Base-by-base conservation (phyloP, 2,329 filamentous ascomycete genomes). In the Celoporthe dispersa region DNA sequence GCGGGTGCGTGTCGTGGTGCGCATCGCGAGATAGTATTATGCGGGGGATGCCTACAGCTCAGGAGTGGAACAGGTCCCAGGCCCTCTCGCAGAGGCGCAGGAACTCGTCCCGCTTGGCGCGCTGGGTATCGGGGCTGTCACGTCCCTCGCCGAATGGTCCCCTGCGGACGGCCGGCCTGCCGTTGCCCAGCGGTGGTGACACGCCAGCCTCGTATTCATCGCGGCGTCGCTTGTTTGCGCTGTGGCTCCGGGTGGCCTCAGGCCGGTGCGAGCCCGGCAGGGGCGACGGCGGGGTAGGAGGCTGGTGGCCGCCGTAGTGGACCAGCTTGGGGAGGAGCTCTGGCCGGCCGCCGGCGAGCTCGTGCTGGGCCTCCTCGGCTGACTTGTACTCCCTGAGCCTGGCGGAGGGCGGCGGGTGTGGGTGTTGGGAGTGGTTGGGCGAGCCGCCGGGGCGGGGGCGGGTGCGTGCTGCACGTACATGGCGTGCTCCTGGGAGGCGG, bases 21-120 rank as follows among this genome's bases (percentile, higher is more conserved):
- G 62, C 28, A 28, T 64, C 57, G 33, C 31, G 39, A 61, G 7
- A 12, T 12, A 16, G 7, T 41, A 51, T 33, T n/a, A 60, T 53
- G 11, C 51, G 60, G 33, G 19, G 14, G 9, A 1, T 3, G 25
- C 16, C 12, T 48, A 7, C 28, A 37, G 53, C 51, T 88, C 83
- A 98, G 72, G 94, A 97, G 84, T 98, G 96, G 81, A 98, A 97
- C 37, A 99, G 82, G 82, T 99, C 96, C 96, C 96, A 99, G 11
- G 96, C 96, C 77, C 93, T 87, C 75, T 93, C 90, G 79, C 95
- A 98, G 64, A 98, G 83, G 68, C 88, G 85, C 73, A 99, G 84
- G 78, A 99, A 99, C 79, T 97, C 94, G 59, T 97, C 94, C 78
- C 94, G 94, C 88, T 98, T 98, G 77, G 88, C 91, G 75, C 89